These are phyloP conservation scores for Leishmania guyanensis DNA, from an alignment of 208 protist species.

Conservation along the genomic window DNA sequence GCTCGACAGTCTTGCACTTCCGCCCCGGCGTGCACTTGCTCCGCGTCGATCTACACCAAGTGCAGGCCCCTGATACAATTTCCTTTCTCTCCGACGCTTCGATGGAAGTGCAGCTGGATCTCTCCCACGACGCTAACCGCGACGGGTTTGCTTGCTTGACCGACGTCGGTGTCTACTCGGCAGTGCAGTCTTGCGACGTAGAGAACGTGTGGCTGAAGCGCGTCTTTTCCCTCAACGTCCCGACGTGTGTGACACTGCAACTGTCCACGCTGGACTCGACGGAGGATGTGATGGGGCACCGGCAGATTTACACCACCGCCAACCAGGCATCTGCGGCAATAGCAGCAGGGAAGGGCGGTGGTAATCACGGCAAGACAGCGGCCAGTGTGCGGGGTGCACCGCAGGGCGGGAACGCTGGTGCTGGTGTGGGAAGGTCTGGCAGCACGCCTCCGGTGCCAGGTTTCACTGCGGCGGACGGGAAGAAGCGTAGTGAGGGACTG, in stretches of 20 bases:
- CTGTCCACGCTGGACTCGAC: conserved; percentile 53
- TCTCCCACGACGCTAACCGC: conserved; percentile 36
- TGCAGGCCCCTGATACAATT: conserved; percentile 46
- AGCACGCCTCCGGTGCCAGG: background rate
- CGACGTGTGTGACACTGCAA: conserved; percentile 61
- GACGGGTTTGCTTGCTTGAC: conserved; percentile 43
- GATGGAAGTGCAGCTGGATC: conserved; percentile 44
- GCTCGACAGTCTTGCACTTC: conserved; percentile 41
- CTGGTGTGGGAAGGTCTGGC: background rate
- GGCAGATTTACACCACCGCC: conserved; percentile 18
- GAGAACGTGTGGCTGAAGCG: conserved; percentile 88
- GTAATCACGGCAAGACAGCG: conserved; percentile 9
- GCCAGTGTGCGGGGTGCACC: background rate
- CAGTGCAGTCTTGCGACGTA: conserved; percentile 37
- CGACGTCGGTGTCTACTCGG: conserved; percentile 66
- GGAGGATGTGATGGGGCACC: conserved; percentile 59
- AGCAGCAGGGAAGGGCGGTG: conserved; percentile 1
- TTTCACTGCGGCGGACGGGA: background rate
- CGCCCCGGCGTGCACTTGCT: conserved; percentile 63
- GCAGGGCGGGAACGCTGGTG: background rate
- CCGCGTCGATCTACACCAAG: conserved; percentile 51
- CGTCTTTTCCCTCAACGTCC: conserved; percentile 50
- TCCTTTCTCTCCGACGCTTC: conserved; percentile 50
- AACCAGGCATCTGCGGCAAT: conserved; percentile 6
- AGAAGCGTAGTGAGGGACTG: conserved; percentile 3